A percentile compares a stretch with the other conserved stretches of the same genome.
phyloP scores from a whole-genome alignment of 2,329 filamentous ascomycete genomes.

The Penicillium digitatum region DNA sequence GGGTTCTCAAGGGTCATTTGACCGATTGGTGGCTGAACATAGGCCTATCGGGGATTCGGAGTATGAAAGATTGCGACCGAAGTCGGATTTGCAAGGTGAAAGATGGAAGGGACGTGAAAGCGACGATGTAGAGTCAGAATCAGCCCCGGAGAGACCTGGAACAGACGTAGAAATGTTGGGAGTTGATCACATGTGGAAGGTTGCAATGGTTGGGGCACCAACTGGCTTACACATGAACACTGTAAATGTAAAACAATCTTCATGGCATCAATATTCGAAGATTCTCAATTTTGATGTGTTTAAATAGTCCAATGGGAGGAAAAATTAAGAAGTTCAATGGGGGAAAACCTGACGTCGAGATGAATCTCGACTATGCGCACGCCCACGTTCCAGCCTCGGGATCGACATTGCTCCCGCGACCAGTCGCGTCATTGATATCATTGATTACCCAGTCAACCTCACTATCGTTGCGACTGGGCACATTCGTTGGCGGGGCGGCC shows the following conservation, averaged over 20 bases:
- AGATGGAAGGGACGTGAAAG: conserved; percentile 35
- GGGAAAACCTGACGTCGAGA: not conserved
- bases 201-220: not conserved
- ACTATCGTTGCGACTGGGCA: conserved; percentile 43
- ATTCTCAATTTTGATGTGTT: not conserved
- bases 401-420: conserved; percentile 41
- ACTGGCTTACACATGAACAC: not conserved
- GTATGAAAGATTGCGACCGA: conserved; percentile 34
- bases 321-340: no score
- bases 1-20: conserved; percentile 50
- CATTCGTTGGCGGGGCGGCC: conserved; percentile 43
- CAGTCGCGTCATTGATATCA: conserved; percentile 45
- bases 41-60: conserved; percentile 51
- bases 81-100: conserved; percentile 34
- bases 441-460: conserved; percentile 45
- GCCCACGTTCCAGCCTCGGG: conserved; percentile 18
- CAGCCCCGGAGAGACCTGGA: not conserved
- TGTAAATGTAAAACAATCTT: not conserved
- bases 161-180: not conserved
- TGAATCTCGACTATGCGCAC: not conserved
- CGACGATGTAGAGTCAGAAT: conserved; percentile 30
- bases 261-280: not conserved
- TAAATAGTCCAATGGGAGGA: not conserved
- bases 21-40: conserved; percentile 56
- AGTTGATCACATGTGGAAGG: conserved; percentile 6